Evolutionary conservation across 306 rosid species (phyloP), one percentile per base, ranked within the genome.

Genomic region (Trichosanthes cucumerina): DNA sequence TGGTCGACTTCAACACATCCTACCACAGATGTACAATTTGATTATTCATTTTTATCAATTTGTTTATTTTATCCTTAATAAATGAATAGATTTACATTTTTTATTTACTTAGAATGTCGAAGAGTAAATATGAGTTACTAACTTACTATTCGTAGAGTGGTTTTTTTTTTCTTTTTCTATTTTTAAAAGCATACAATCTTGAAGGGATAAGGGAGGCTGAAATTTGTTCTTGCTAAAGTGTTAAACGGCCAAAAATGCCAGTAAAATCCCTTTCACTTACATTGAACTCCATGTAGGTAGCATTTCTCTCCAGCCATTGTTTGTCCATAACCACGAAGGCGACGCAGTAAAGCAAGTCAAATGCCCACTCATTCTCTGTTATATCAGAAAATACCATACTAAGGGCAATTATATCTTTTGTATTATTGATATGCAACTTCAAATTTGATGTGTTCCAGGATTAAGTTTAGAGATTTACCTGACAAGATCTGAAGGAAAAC

Each of bases 231-330:
- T 50, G 53, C 53, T 47, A 47, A 12, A 47, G 3, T 0, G 53
- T 47, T 47, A 14, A 50, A 50, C 18, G n/a, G 56, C 56, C 56
- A 50, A 50, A 50, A 50, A 4, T 50, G 21, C 56, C 7, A 50
- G 7, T 50, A 15, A 50, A 50, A 50, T 15, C 16, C 7, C 7
- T 50, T 50, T 50, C 56, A 50, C 56, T 50, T 76, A 93, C 98
- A 81, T 93, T 93, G 78, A 93, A 93, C 81, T 91, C 93, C 98
- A 93, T 93, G 83, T 91, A 91, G 3, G 97, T 88, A 47, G 98
- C 98, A 75, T 91, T 89, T 81, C 87, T 90, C 78, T 89, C 92
- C 16, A 82, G 89, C 98, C 98, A 93, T 53, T 88, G 96, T 60
- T 89, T 90, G 86, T 93, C 96, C 97, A 91, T 89, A 19, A 88